Conservation (phyloP, 192 early-diverging fungal species). For the Pecoramyces ruminantium region DNA sequence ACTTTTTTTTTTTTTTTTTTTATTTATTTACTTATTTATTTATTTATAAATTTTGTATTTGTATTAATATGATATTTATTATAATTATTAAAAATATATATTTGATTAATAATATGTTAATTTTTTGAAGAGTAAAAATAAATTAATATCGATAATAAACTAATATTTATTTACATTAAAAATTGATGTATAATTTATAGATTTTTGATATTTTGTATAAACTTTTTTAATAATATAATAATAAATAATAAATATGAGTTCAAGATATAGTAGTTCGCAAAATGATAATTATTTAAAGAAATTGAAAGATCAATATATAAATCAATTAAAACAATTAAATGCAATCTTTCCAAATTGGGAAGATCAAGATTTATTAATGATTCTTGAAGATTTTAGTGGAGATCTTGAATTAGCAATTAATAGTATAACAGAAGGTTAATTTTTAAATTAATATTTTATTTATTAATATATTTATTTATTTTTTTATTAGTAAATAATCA, state of each 20-base stretch:
- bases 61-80: too few species aligned
- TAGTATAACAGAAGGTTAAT: conserved; percentile 60
- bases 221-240: not conserved
- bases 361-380: conserved; percentile 70
- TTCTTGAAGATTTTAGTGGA: conserved; percentile 69
- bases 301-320: conserved; percentile 40
- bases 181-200: not conserved
- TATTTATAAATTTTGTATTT: too few species aligned
- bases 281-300: conserved; percentile 32
- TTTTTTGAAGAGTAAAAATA: too few species aligned
- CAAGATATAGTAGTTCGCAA: not conserved
- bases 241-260: not conserved
- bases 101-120: too few species aligned
- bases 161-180: too few species aligned
- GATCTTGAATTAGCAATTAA: conserved; percentile 64
- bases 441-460: conserved; percentile 7
- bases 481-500: too few species aligned
- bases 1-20: too few species aligned
- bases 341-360: conserved; percentile 71
- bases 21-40: too few species aligned
- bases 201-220: not conserved
- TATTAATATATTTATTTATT: not conserved
- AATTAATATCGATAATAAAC: too few species aligned
- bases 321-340: conserved; percentile 34
- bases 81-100: too few species aligned